Base-by-base conservation (phyloP, 177 flowering plant genomes). In the Telopea speciosissima region DNA sequence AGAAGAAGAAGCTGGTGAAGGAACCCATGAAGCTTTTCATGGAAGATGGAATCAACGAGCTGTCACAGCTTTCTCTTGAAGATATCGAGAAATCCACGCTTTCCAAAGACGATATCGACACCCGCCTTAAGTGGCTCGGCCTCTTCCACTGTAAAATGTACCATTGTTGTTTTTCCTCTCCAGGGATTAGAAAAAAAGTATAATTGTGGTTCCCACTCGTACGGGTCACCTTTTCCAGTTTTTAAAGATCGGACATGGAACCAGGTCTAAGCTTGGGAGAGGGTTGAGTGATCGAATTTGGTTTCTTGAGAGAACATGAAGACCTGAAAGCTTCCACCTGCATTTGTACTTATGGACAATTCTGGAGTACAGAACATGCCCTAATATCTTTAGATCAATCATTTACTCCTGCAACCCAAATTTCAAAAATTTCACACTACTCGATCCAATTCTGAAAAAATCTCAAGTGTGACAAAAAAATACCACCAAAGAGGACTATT, bases 71-170 rank as follows among this genome's bases (percentile, higher is more conserved):
- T 33, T 72, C 94, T 0, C 9, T 91, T 25, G 90, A 92, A 65
- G 94, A 92, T 65, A 81, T 92, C 70, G 97, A 95, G 8, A 73
- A 76, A 19, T 75, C 84, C 23, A 95, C 92, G 79, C 68, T 65
- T 54, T 75, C 75, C 17, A 95, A 89, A 71, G 93, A 90, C 75
- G 97, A 95, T 73, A 80, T 92, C 75, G 99, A 95, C 74, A 89
- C 88, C 24, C 83, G 99, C 25, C 91, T 95, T 79, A 95, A 95
- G 78, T 95, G 99, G 99, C 89, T 95, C 66, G 99, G 97, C 13
- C 82, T 95, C 67, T 95, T 95, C 71, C 99, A 95, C 66, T 78
- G 99, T 62, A 85, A 97, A 67, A 95, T 92, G 76, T 92, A 95
- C 78, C 97, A 92, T 0, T 95, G 97, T 95, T n/a, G n/a, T n/a